phyloP scores from a whole-genome alignment of 2,329 filamentous ascomycete species.

The Alternaria angustiovoidea region DNA sequence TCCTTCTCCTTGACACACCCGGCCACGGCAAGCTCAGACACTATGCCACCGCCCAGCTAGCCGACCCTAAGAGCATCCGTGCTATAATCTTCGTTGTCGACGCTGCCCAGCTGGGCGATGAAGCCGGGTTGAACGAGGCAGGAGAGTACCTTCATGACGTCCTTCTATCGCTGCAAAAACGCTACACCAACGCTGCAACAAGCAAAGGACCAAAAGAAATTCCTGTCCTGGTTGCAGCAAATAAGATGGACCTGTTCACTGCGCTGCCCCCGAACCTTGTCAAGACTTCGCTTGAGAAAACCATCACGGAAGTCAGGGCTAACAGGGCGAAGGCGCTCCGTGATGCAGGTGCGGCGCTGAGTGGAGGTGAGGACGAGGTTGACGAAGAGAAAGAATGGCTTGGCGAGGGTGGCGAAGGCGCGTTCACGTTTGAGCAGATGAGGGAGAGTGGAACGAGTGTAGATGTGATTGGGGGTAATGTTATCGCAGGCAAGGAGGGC shows the following conservation, averaged over 20 bases:
- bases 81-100: constrained; percentile 92
- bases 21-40: constrained; percentile 93
- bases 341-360: constrained; percentile 78
- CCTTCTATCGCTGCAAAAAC: constrained; percentile 81
- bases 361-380: constrained; percentile 57
- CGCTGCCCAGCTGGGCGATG: constrained; percentile 63
- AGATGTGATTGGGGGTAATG: constrained; percentile 78
- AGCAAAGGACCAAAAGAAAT: constrained; percentile 68
- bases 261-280: constrained; percentile 82
- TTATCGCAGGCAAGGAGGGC: constrained; percentile 63
- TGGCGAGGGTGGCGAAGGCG: constrained; percentile 78
- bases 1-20: constrained; percentile 85
- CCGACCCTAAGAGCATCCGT: constrained; percentile 60
- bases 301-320: constrained; percentile 79
- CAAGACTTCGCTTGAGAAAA: constrained; percentile 76
- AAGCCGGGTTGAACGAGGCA: constrained; percentile 69
- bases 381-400: constrained; percentile 83
- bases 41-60: constrained; percentile 65
- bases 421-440: constrained; percentile 83
- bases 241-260: constrained; percentile 96
- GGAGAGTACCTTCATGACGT: constrained; percentile 90
- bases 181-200: constrained; percentile 65
- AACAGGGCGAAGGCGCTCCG: constrained; percentile 80
- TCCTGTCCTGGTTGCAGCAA: constrained; percentile 85
- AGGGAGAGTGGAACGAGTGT: constrained; percentile 82